phyloP scores from a whole-genome alignment of 176 grass and related monocot species.

The Cocos nucifera region DNA sequence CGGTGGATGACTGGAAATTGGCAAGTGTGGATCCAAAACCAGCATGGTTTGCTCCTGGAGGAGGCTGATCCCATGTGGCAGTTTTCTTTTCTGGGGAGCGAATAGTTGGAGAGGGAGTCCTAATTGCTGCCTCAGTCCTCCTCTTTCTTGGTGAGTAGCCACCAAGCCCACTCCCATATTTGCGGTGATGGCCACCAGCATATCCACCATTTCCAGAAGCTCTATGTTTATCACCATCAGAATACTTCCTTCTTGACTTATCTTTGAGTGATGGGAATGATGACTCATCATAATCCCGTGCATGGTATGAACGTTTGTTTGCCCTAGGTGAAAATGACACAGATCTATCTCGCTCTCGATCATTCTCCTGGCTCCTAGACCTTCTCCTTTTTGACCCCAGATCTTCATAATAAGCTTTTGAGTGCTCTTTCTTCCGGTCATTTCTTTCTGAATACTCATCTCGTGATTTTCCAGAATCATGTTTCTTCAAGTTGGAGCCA shows the following conservation, averaged over 20 bases:
- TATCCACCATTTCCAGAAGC: slow-evolving; percentile 43
- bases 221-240: slow-evolving; percentile 56
- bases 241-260: slow-evolving; percentile 47
- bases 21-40: slow-evolving; percentile 15
- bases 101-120: slow-evolving; percentile 13
- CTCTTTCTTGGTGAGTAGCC: slow-evolving; percentile 90
- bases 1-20: slow-evolving; percentile 34
- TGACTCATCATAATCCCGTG: slow-evolving; percentile 28
- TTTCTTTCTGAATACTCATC: slow-evolving; percentile 44
- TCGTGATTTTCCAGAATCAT: slow-evolving; percentile 28
- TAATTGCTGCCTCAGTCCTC: slow-evolving; percentile 35
- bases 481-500: slow-evolving; percentile 32
- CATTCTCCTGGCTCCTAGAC: slow-evolving; percentile 53
- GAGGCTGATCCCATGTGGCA: slow-evolving; percentile 80
- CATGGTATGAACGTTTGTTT: slow-evolving; percentile 40
- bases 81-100: slow-evolving; percentile 3
- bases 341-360: slow-evolving; percentile 44
- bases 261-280: slow-evolving; percentile 24
- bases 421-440: slow-evolving; percentile 42
- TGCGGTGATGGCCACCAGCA: slow-evolving; percentile 35
- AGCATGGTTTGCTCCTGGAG: slow-evolving; percentile 32
- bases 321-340: slow-evolving; percentile 40
- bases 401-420: slow-evolving; percentile 36
- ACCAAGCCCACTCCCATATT: slow-evolving; percentile 56
- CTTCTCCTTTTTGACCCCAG: slow-evolving; percentile 71